These are phyloP conservation scores for Hymenoscyphus salicellus DNA, from an alignment of 2,329 filamentous ascomycete species.

Conservation along the genomic window DNA sequence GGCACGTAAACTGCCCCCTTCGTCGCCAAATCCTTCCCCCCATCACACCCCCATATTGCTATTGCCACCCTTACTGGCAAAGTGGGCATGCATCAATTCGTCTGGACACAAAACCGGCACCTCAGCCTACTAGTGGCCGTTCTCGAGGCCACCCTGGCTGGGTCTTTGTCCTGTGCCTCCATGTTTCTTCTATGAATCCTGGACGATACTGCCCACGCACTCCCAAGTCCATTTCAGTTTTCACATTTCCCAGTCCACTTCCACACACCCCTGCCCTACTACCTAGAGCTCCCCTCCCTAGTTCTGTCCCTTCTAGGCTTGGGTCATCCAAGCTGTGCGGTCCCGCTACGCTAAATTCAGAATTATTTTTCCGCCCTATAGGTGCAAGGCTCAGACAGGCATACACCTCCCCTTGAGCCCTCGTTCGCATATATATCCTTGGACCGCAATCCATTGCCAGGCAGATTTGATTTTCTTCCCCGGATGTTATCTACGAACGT, in stretches of 20 bases:
- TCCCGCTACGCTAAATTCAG: neutral
- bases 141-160: neutral
- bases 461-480: neutral
- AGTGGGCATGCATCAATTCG: neutral
- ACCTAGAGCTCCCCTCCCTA: neutral
- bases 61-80: conserved; percentile 3
- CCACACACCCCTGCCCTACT: neutral
- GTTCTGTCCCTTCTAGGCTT: neutral
- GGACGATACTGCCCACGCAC: neutral
- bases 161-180: conserved; percentile 1
- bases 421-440: conserved; percentile 8
- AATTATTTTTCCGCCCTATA: conserved; percentile 4
- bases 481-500: conserved; percentile 10
- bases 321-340: neutral
- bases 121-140: conserved; percentile 17
- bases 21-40: conserved; percentile 7
- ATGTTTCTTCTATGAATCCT: neutral
- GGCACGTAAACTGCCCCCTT: neutral
- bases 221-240: neutral
- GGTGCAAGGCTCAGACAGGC: neutral
- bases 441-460: conserved; percentile 5
- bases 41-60: conserved; percentile 6
- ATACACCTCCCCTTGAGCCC: neutral
- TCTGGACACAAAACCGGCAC: neutral
- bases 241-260: neutral